These are phyloP conservation scores for Dothideomycetes sp. DNA, from an alignment of 2,329 filamentous ascomycete species.

Conservation along the genomic window DNA sequence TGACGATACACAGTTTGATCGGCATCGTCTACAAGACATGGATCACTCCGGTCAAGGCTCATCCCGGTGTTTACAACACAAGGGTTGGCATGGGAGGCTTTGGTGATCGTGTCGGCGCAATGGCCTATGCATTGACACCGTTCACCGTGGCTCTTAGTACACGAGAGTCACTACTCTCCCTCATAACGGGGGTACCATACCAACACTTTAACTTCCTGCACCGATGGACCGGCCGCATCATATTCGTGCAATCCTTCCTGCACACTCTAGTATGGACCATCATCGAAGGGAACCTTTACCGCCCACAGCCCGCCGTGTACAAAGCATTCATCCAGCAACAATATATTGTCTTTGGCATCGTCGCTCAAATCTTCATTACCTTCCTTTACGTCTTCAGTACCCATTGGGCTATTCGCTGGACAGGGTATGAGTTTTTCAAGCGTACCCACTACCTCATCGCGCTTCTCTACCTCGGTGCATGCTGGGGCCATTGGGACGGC, in stretches of 20 bases:
- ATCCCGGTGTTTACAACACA: constrained; percentile 48
- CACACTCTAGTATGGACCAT: constrained; percentile 64
- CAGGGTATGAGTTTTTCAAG: constrained; percentile 68
- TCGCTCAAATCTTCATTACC: constrained; percentile 54
- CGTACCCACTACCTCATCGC: constrained; percentile 64
- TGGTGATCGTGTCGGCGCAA: constrained; percentile 55
- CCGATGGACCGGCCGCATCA: constrained; percentile 64
- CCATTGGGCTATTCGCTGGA: constrained; percentile 48
- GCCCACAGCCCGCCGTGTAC: constrained; percentile 55
- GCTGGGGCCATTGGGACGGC: constrained; percentile 63
- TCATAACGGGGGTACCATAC: constrained; percentile 63
- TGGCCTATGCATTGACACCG: constrained; percentile 66
- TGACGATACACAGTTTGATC: constrained; percentile 33
- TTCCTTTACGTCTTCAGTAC: constrained; percentile 51
- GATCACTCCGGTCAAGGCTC: constrained; percentile 55
- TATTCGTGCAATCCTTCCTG: constrained; percentile 54
- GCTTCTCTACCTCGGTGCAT: constrained; percentile 62
- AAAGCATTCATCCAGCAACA: constrained; percentile 47
- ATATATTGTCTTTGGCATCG: constrained; percentile 64
- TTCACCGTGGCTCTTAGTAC: constrained; percentile 56
- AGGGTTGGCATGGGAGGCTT: constrained; percentile 56
- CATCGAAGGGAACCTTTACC: constrained; percentile 55
- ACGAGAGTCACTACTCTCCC: constrained; percentile 57
- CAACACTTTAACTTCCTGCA: constrained; percentile 71
- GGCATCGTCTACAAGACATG: constrained; percentile 59